Evolutionary conservation across 768 basidiomycete species (phyloP).

Genomic region (Tylopilus sp.): DNA sequence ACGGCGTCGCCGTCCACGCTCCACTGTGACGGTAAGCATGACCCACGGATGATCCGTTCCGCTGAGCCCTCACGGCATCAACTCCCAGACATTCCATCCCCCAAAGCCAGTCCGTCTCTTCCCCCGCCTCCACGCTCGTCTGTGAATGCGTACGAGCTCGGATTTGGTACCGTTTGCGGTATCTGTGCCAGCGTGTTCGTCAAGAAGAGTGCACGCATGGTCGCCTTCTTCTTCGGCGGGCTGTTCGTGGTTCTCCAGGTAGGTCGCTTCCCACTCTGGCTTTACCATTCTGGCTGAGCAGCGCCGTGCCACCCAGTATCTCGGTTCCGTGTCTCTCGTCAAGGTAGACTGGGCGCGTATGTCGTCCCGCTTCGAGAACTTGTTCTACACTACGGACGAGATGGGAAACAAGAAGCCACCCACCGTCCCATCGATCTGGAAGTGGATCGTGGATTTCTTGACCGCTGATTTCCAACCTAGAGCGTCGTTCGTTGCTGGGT

Average conservation of each 20-base stretch:
- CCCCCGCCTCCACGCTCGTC: slow-evolving; percentile 63
- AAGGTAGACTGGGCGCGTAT: slow-evolving; percentile 78
- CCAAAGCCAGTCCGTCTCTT: slow-evolving; percentile 10
- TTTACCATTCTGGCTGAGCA: slow-evolving; percentile 1
- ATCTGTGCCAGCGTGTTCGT: slow-evolving; percentile 90
- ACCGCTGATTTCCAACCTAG: slow-evolving; percentile 91
- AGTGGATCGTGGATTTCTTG: slow-evolving; percentile 72
- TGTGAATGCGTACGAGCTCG: slow-evolving; percentile 75
- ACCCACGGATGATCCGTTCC: background rate
- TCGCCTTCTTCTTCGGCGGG: slow-evolving; percentile 87
- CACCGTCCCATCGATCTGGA: slow-evolving; percentile 62
- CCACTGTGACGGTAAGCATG: slow-evolving; percentile 52
- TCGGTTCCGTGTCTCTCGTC: slow-evolving; percentile 68
- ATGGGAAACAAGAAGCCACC: slow-evolving; percentile 56
- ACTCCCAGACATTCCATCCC: slow-evolving; percentile 8
- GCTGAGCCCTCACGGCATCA: slow-evolving; percentile 3
- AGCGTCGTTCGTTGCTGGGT: slow-evolving; percentile 83
- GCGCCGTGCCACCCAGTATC: slow-evolving; percentile 54
- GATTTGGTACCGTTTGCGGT: slow-evolving; percentile 87
- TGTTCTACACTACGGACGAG: slow-evolving; percentile 64
- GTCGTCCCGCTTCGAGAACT: slow-evolving; percentile 63
- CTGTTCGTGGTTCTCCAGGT: slow-evolving; percentile 91
- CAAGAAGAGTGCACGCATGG: slow-evolving; percentile 86
- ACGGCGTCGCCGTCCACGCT: slow-evolving; percentile 32
- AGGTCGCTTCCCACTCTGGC: slow-evolving; percentile 14